Conservation (phyloP, 148 eudicot species). For the Nyssa sinensis region DNA sequence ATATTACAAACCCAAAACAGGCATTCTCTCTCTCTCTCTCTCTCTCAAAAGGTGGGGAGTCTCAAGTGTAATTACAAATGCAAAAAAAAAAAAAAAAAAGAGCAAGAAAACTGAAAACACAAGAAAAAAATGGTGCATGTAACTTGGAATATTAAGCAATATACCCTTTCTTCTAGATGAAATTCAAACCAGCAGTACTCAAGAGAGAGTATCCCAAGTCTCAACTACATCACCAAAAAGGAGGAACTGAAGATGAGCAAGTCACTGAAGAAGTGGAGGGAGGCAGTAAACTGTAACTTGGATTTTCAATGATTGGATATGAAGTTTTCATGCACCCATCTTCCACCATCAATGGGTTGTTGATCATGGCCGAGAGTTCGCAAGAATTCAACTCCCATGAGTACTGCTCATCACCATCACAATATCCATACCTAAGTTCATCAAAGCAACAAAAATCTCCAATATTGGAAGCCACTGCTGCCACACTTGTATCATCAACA, state of each 20-base stretch:
- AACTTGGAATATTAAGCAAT: not conserved
- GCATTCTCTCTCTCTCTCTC: slow-evolving; percentile 14
- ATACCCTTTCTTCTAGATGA: not conserved
- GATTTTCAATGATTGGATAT: slow-evolving; percentile 10
- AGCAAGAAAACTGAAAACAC: slow-evolving; percentile 1
- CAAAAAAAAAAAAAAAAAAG: slow-evolving; percentile 4
- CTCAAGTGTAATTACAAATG: not conserved
- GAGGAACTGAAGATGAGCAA: slow-evolving; percentile 20
- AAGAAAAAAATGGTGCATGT: slow-evolving; percentile 9
- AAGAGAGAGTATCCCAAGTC: slow-evolving; percentile 51
- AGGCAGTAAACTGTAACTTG: slow-evolving; percentile 22
- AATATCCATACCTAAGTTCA: slow-evolving; percentile 20
- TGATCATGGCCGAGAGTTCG: slow-evolving; percentile 42
- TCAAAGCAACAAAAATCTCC: slow-evolving; percentile 15
- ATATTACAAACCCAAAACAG: not conserved
- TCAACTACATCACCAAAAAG: slow-evolving; percentile 45
- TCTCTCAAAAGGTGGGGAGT: not conserved
- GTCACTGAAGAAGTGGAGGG: slow-evolving; percentile 9
- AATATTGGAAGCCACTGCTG: slow-evolving; percentile 9
- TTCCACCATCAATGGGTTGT: slow-evolving; percentile 22
- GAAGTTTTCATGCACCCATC: slow-evolving; percentile 25
- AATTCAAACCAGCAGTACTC: slow-evolving; percentile 7
- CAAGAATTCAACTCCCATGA: slow-evolving; percentile 38
- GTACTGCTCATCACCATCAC: slow-evolving; percentile 22
- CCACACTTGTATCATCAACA: slow-evolving; percentile 1